Evolutionary conservation across 2,329 filamentous ascomycete genomes (phyloP).

Genomic region (Elsinoe perseae): DNA sequence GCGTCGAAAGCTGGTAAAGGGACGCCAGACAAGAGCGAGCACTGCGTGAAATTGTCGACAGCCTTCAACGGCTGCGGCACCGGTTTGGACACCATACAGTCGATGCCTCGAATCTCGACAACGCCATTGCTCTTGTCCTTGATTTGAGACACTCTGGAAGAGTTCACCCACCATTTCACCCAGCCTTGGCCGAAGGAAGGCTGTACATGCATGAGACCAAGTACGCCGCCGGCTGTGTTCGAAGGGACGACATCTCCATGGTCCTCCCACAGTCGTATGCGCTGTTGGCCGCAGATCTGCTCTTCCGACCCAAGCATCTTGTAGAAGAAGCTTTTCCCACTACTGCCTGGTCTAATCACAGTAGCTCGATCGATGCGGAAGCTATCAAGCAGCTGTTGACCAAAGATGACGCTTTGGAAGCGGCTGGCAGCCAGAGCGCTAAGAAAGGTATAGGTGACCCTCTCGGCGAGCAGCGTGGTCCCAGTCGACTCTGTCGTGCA

Average conservation of each 20-base stretch:
- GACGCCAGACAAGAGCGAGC: neutral
- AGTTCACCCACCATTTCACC: conserved; percentile 40
- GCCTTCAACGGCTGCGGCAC: neutral
- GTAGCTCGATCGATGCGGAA: conserved; percentile 39
- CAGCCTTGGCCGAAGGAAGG: conserved; percentile 39
- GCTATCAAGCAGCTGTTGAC: conserved; percentile 36
- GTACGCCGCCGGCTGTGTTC: conserved; percentile 32
- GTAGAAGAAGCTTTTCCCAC: conserved; percentile 34
- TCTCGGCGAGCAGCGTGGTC: conserved; percentile 32
- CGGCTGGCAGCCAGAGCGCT: conserved; percentile 28
- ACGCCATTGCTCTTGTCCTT: conserved; percentile 34
- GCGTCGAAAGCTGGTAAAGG: neutral
- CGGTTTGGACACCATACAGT: conserved; percentile 30
- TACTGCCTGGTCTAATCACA: conserved; percentile 38
- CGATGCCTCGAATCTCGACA: conserved; percentile 38
- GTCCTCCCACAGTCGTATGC: conserved; percentile 41
- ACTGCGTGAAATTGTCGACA: conserved; percentile 10
- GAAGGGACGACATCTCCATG: conserved; percentile 27
- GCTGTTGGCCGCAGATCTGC: conserved; percentile 43
- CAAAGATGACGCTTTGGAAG: conserved; percentile 42
- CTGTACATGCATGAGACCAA: conserved; percentile 39
- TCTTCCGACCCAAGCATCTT: conserved; percentile 27
- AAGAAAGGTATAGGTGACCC: conserved; percentile 40
- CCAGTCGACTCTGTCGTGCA: conserved; percentile 28
- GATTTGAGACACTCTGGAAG: conserved; percentile 29